Evolutionary conservation across 192 early-diverging fungal species (phyloP).

Genomic region (Phlyctochytrium planicorne): DNA sequence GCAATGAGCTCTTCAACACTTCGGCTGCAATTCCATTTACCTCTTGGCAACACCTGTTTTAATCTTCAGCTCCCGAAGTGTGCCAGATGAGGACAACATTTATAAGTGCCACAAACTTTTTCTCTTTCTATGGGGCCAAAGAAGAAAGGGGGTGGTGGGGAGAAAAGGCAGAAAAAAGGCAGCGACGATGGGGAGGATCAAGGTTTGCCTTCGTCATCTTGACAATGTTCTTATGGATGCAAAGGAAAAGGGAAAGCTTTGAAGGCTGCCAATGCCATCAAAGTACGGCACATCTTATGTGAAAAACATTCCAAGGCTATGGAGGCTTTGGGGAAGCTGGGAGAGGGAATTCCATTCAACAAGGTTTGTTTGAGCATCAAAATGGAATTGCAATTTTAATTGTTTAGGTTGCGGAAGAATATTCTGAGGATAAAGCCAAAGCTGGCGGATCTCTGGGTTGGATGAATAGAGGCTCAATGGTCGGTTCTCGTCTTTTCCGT

Average conservation of each 20-base stretch:
- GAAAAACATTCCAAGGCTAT: conserved; percentile 71
- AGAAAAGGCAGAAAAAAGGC: too few relatives aligned
- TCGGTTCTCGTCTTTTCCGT: too few relatives aligned
- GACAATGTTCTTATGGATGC: too few relatives aligned
- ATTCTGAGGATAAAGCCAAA: conserved; percentile 83
- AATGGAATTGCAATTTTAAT: conserved; percentile 5
- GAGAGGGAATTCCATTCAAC: conserved; percentile 59
- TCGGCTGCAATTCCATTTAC: conserved; percentile 3
- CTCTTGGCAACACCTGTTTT: conserved; percentile 48
- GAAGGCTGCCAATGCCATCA: conserved; percentile 6
- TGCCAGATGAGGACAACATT: background rate
- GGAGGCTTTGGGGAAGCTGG: conserved; percentile 67
- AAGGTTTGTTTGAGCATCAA: conserved; percentile 31
- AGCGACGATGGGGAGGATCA: too few relatives aligned
- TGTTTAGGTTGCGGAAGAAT: conserved; percentile 65
- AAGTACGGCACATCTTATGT: conserved; percentile 81
- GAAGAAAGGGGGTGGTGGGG: too few relatives aligned
- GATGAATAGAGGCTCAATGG: conserved; percentile 73
- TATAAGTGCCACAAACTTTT: too few relatives aligned
- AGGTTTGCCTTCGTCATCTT: too few relatives aligned
- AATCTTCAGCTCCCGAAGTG: conserved; percentile 32
- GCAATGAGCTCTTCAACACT: background rate
- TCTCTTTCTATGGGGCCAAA: too few relatives aligned
- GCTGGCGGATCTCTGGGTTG: conserved; percentile 76
- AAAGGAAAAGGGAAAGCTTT: conserved; percentile 1